These are phyloP conservation scores for Funneliformis mosseae DNA, from an alignment of 192 early-diverging fungal genomes.

Conservation along the genomic window DNA sequence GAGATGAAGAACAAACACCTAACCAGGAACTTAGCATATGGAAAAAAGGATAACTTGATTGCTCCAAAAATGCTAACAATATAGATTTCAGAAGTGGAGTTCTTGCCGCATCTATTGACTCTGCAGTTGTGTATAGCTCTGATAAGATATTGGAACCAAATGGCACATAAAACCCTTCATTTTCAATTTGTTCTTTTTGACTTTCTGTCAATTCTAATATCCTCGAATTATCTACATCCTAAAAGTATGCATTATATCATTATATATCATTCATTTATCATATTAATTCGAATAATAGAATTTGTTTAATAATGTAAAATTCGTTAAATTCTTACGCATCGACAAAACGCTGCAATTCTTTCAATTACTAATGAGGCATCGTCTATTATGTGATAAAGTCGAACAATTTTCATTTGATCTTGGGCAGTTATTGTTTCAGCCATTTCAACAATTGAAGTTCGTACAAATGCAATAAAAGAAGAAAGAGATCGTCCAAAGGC, in stretches of 20 bases:
- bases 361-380: conserved; percentile 36
- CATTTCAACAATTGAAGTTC: conserved; percentile 28
- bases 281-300: not conserved
- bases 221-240: conserved; percentile 12
- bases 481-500: conserved; percentile 41
- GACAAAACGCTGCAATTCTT: conserved; percentile 33
- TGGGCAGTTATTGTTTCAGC: conserved; percentile 5
- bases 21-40: conserved; percentile 41
- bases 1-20: conserved; percentile 24
- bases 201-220: not conserved
- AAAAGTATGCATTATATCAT: not conserved
- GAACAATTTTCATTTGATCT: conserved; percentile 29
- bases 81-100: conserved; percentile 33
- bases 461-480: conserved; percentile 27
- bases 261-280: not conserved
- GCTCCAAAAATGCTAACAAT: conserved; percentile 34
- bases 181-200: conserved; percentile 10
- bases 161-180: conserved; percentile 41
- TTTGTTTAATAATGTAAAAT: not conserved
- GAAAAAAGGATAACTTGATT: conserved; percentile 39
- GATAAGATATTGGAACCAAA: conserved; percentile 40
- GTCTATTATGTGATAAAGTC: conserved; percentile 36
- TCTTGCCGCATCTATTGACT: conserved; percentile 27
- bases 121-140: conserved; percentile 19
- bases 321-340: conserved; percentile 19